Evolutionary conservation across 345 rosid genomes (phyloP).

Genomic region (Fremontodendron californicum): DNA sequence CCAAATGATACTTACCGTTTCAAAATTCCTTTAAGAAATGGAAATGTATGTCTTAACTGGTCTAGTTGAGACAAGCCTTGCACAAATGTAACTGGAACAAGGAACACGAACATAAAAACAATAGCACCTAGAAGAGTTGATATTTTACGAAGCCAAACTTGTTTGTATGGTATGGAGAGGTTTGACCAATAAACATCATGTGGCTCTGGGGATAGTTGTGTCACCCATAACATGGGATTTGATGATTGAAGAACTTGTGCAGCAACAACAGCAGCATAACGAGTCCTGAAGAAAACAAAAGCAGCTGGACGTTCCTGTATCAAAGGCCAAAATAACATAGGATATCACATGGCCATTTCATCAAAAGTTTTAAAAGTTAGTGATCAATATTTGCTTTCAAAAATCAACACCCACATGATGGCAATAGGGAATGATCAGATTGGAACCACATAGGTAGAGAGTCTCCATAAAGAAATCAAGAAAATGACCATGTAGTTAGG

Average conservation of each 20-base stretch:
- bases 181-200: conserved; percentile 88
- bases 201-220: conserved; percentile 88
- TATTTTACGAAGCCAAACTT: conserved; percentile 83
- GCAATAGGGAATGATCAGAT: neutral
- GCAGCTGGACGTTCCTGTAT: conserved; percentile 85
- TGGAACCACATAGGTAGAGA: neutral
- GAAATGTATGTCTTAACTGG: conserved; percentile 49
- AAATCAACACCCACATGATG: neutral
- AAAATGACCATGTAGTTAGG: neutral
- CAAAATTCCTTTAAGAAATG: conserved; percentile 58
- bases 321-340: conserved; percentile 2
- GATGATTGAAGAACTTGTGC: conserved; percentile 7
- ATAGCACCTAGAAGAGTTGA: conserved; percentile 62
- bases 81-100: conserved; percentile 69
- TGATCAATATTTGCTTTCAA: neutral
- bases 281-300: conserved; percentile 84
- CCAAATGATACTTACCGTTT: conserved; percentile 46
- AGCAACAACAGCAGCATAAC: neutral
- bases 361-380: neutral
- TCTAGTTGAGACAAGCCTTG: conserved; percentile 83
- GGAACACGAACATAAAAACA: conserved; percentile 73
- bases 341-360: conserved; percentile 1
- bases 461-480: neutral
- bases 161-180: conserved; percentile 72
- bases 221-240: conserved; percentile 55